Evolutionary conservation across 805 yeast species (phyloP).

Genomic region (Barnettozyma pratensis): DNA sequence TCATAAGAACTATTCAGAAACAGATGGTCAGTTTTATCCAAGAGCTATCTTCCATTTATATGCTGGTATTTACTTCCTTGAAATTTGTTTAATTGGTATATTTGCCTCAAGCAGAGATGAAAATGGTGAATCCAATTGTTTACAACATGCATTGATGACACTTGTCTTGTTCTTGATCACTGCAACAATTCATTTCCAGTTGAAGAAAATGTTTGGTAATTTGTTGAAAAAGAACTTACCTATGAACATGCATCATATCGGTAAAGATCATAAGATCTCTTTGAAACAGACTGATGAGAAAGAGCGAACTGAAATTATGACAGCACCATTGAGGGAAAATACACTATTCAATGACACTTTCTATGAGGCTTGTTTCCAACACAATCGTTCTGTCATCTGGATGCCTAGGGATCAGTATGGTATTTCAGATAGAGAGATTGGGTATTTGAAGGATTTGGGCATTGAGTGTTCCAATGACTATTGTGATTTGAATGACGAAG

Average conservation of each 20-base stretch:
- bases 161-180: conserved; percentile 47
- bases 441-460: conserved; percentile 18
- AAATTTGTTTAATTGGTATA: conserved; percentile 71
- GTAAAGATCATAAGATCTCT: background rate
- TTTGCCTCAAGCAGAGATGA: conserved; percentile 56
- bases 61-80: conserved; percentile 77
- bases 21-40: conserved; percentile 68
- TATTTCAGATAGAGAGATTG: conserved; percentile 11
- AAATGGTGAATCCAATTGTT: conserved; percentile 38
- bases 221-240: conserved; percentile 34
- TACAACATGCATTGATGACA: conserved; percentile 49
- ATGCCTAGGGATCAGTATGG: conserved; percentile 20
- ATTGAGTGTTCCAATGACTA: conserved; percentile 18
- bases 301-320: background rate
- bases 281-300: background rate
- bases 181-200: conserved; percentile 48
- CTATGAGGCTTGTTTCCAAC: conserved; percentile 23
- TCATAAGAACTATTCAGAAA: conserved; percentile 49
- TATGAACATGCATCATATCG: conserved; percentile 9
- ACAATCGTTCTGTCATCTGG: conserved; percentile 18
- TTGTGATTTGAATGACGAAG: conserved; percentile 17
- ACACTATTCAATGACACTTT: conserved; percentile 20
- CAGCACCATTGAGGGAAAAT: conserved; percentile 1
- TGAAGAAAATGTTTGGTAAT: conserved; percentile 38
- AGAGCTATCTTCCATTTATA: conserved; percentile 71